phyloP scores from a whole-genome alignment of 148 eudicot species.

The Rhododendron vialii region DNA sequence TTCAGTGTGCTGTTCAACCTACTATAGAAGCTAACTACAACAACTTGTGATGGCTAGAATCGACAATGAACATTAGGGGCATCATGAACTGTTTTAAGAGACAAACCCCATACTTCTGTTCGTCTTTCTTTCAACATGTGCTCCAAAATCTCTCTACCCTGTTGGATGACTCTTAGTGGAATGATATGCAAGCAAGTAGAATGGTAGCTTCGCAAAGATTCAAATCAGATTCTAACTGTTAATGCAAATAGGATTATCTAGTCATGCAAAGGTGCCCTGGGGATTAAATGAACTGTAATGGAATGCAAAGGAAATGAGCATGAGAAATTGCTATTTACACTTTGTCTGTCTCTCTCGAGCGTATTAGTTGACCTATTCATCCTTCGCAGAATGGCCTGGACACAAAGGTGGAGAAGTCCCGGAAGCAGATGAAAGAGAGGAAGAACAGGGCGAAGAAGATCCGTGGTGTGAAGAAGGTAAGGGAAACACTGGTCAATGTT shows the following conservation, averaged over 20 bases:
- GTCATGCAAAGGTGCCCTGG: not conserved
- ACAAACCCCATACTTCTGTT: not conserved
- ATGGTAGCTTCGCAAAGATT: not conserved
- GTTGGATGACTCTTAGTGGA: not conserved
- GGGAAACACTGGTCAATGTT: not conserved
- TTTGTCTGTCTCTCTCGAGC: not conserved
- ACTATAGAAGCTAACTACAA: not conserved
- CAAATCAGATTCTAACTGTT: not conserved
- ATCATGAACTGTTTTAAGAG: not conserved
- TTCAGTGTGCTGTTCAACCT: not conserved
- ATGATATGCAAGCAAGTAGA: not conserved
- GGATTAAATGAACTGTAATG: not conserved
- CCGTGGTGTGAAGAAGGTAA: constrained; percentile 87
- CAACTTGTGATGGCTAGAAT: not conserved
- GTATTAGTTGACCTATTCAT: not conserved
- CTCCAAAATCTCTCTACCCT: not conserved
- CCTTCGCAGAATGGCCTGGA: constrained; percentile 64
- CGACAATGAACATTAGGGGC: not conserved
- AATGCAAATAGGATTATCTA: not conserved
- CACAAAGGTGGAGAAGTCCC: constrained; percentile 76
- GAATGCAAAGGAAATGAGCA: not conserved
- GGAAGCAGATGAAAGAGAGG: constrained; percentile 83
- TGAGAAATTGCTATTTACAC: not conserved
- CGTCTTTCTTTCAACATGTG: not conserved
- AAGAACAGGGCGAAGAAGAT: constrained; percentile 85